phyloP scores from a whole-genome alignment of 257 asterid species.

The Lithospermum erythrorhizon region DNA sequence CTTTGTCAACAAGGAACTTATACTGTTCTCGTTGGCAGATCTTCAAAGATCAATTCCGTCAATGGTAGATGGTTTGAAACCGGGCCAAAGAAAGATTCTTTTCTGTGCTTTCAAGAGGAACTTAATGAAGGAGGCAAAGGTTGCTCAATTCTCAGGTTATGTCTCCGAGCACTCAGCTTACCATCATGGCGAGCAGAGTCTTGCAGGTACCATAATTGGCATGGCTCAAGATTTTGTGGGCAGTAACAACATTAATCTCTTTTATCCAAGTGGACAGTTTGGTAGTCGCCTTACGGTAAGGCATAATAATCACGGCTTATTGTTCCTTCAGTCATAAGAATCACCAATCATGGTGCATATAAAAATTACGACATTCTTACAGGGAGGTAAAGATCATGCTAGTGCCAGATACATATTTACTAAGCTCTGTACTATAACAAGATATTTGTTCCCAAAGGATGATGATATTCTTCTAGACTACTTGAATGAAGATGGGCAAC shows the following conservation, averaged over 20 bases:
- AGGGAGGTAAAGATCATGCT: slow-evolving; percentile 99
- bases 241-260: slow-evolving; percentile 87
- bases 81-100: slow-evolving; percentile 94
- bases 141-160: slow-evolving; percentile 91
- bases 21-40: slow-evolving; percentile 87
- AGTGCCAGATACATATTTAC: slow-evolving; percentile 84
- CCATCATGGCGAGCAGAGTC: slow-evolving; percentile 97
- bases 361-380: slow-evolving; percentile 1
- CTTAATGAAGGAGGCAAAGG: slow-evolving; percentile 74
- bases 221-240: slow-evolving; percentile 96
- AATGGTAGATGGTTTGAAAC: slow-evolving; percentile 96
- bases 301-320: not conserved
- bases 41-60: slow-evolving; percentile 97
- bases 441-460: slow-evolving; percentile 72
- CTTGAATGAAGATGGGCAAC: slow-evolving; percentile 87
- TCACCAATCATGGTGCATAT: not conserved
- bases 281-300: slow-evolving; percentile 85
- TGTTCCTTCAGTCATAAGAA: not conserved
- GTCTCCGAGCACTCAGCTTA: slow-evolving; percentile 98
- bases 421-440: slow-evolving; percentile 55
- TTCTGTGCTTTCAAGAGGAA: slow-evolving; percentile 90
- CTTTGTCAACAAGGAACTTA: slow-evolving; percentile 90
- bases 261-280: slow-evolving; percentile 91
- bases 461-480: slow-evolving; percentile 79
- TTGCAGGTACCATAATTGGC: slow-evolving; percentile 84